Conservation (phyloP, 495 filamentous ascomycete species). For the Trichoderma asperelloides region DNA sequence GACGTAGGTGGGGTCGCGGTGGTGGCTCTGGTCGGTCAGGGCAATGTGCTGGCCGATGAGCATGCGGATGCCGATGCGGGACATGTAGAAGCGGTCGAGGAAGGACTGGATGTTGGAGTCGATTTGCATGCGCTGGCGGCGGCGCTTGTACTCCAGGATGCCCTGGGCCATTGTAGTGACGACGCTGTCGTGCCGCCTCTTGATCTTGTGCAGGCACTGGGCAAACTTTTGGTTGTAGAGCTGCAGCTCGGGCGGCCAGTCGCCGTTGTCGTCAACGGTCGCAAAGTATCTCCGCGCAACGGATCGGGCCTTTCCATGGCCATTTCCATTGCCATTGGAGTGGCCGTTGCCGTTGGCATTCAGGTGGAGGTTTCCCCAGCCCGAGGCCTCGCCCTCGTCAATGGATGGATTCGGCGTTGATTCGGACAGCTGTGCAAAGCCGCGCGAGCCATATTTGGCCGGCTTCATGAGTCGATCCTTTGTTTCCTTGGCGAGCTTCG, state of each 20-base stretch:
- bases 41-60: constrained; percentile 97
- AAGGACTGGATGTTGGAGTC: constrained; percentile 94
- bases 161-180: constrained; percentile 94
- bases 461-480: constrained; percentile 70
- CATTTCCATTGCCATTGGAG: constrained; percentile 41
- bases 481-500: constrained; percentile 65
- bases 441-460: constrained; percentile 48
- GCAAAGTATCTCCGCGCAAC: constrained; percentile 74
- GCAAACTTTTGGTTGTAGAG: constrained; percentile 90
- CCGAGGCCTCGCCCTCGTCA: constrained; percentile 76
- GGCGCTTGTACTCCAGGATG: constrained; percentile 95
- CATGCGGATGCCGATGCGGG: constrained; percentile 98
- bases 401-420: constrained; percentile 86
- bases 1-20: constrained; percentile 84
- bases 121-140: constrained; percentile 94
- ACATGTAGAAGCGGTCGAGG: constrained; percentile 99
- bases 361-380: constrained; percentile 46
- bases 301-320: constrained; percentile 39
- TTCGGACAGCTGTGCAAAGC: constrained; percentile 62
- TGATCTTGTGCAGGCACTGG: constrained; percentile 79
- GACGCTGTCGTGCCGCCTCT: constrained; percentile 90
- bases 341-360: constrained; percentile 43
- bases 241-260: constrained; percentile 92
- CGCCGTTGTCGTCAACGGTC: constrained; percentile 73
- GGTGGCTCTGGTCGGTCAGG: constrained; percentile 81